Evolutionary conservation across 805 yeast genomes (phyloP).

Genomic region (Metschnikowia corniflorae): DNA sequence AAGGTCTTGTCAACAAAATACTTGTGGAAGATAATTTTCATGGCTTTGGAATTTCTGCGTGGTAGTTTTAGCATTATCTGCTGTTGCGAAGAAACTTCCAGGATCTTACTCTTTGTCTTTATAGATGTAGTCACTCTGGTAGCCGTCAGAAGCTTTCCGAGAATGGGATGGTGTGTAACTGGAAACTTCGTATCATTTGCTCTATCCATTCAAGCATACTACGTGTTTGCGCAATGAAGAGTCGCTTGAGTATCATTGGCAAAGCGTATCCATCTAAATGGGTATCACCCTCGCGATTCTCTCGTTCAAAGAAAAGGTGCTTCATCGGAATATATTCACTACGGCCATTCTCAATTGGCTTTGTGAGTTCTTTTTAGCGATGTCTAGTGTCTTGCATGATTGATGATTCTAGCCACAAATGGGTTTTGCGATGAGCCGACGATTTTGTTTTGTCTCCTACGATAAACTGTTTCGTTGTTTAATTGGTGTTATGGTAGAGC

Average conservation of each 20-base stretch:
- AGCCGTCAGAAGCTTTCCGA: conserved; percentile 27
- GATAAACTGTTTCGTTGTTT: too few relatives aligned
- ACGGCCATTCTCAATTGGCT: too few relatives aligned
- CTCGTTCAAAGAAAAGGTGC: conserved; percentile 25
- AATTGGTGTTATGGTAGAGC: too few relatives aligned
- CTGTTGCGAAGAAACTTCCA: conserved; percentile 32
- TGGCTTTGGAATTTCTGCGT: conserved; percentile 30
- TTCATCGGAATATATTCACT: conserved; percentile 23
- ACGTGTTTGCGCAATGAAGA: conserved; percentile 30
- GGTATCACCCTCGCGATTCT: conserved; percentile 31
- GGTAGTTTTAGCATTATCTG: conserved; percentile 29
- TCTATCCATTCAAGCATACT: conserved; percentile 34
- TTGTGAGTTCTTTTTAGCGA: too few relatives aligned
- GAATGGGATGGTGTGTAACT: conserved; percentile 32
- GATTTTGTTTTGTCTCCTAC: too few relatives aligned
- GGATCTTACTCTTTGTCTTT: conserved; percentile 32
- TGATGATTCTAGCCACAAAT: too few relatives aligned
- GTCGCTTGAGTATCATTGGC: conserved; percentile 30
- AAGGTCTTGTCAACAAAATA: conserved; percentile 30
- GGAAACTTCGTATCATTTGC: conserved; percentile 32
- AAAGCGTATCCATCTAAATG: conserved; percentile 31
- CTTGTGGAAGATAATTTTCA: conserved; percentile 27
- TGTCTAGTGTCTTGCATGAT: too few relatives aligned
- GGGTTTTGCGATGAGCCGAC: too few relatives aligned
- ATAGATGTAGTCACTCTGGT: conserved; percentile 30